Base-by-base conservation (phyloP, 2,329 filamentous ascomycete genomes). In the Stachybotrys echinatus region DNA sequence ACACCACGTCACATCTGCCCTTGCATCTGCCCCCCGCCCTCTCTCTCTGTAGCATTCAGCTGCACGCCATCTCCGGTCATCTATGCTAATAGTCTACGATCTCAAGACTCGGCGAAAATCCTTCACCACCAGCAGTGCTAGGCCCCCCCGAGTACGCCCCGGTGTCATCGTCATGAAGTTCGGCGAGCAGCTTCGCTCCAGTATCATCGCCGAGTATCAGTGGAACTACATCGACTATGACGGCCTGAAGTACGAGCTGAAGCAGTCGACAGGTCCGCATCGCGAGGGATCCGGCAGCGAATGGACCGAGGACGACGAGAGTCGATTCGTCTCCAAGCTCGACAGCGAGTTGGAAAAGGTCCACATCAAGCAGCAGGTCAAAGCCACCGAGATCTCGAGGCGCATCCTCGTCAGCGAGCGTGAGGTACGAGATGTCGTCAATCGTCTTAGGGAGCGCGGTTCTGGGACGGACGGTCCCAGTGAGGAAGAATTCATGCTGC, bases 141-240 rank as follows among this genome's bases (percentile, higher is more conserved):
- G 12, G 6, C 53, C 39, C 37, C 69, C 65, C 61, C 66, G 61
- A 56, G 66, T 73, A 55, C 64, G 65, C 31, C 80, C 77, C 42
- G 79, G 79, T 52, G 67, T 76, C 55, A 66, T 83, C 72, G 74
- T 80, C 74, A 86, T 86, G 83, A 86, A 86, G 79, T 99, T 97
- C 78, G 94, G 94, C 68, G 89, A 96, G 73, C 92, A 99, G 79
- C 84, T 99, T 64, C 90, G 90, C 57, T 92, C 90, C 63, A 96
- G 92, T 67, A 81, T 96, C 65, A 95, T 97, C 72, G 91, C 89
- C 76, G 92, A 97, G 74, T 99, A 95, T 75, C 86, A 92, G 69
- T 96, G 92, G 85, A 90, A 96, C 76, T 99, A 99, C 74, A 96
- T 99, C 72, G 88, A 90, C 73, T 99, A 99, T 74, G 92, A 96